These are phyloP conservation scores for Tolypocladium tropicale DNA, from an alignment of 2,329 filamentous ascomycete species.

Conservation along the genomic window DNA sequence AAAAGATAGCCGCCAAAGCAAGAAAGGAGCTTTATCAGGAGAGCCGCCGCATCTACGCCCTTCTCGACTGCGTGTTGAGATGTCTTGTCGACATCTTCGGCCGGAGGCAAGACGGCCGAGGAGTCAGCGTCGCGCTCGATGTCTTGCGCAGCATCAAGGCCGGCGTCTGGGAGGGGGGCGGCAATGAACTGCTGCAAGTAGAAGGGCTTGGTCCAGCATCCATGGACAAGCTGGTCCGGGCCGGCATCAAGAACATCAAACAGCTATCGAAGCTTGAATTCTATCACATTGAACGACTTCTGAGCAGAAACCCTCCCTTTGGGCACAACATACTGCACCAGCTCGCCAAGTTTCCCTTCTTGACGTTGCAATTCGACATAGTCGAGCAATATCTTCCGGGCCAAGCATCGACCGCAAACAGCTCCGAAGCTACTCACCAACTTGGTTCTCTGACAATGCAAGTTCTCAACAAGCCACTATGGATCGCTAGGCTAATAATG, in stretches of 20 bases:
- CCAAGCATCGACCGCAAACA: background rate
- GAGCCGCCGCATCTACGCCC: slow-evolving; percentile 17
- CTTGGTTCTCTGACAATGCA: slow-evolving; percentile 8
- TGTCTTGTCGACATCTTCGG: slow-evolving; percentile 29
- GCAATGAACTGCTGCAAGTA: slow-evolving; percentile 74
- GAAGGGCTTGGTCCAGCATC: slow-evolving; percentile 65
- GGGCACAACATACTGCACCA: slow-evolving; percentile 58
- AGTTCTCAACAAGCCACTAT: slow-evolving; percentile 4
- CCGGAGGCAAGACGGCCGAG: slow-evolving; percentile 46
- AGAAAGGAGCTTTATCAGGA: slow-evolving; percentile 23
- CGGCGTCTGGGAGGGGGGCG: slow-evolving; percentile 69
- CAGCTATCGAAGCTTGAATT: slow-evolving; percentile 58
- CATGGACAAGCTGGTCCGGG: slow-evolving; percentile 62
- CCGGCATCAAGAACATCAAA: slow-evolving; percentile 61
- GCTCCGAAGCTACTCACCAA: slow-evolving; percentile 11
- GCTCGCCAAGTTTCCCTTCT: slow-evolving; percentile 58
- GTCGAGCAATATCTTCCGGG: slow-evolving; percentile 7
- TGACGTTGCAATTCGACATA: slow-evolving; percentile 31
- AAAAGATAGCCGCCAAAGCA: slow-evolving; percentile 26
- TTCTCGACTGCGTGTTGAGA: slow-evolving; percentile 23
- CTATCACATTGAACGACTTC: slow-evolving; percentile 62
- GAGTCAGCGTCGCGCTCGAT: slow-evolving; percentile 61
- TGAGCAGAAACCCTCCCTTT: slow-evolving; percentile 75
- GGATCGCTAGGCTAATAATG: slow-evolving; percentile 52
- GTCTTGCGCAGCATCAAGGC: slow-evolving; percentile 68